phyloP scores from a whole-genome alignment of 2,329 filamentous ascomycete species.

The Cucurbitaria berberidis region DNA sequence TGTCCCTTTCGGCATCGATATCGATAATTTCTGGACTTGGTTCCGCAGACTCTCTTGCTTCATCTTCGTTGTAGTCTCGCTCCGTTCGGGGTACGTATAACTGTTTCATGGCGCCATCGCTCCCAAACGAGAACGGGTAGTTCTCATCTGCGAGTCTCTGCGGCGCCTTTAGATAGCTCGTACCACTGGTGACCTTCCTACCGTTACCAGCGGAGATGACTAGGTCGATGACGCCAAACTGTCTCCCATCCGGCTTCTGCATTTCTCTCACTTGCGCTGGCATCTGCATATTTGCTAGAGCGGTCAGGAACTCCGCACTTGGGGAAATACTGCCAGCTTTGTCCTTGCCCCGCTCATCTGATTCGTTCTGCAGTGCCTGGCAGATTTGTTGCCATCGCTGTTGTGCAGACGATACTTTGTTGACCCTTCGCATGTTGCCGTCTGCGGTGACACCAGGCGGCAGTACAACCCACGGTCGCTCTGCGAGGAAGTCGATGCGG shows the following conservation, averaged over 20 bases:
- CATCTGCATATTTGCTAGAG: constrained; percentile 47
- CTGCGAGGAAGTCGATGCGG: constrained; percentile 48
- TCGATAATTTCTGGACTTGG: neutral
- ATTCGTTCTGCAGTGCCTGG: constrained; percentile 42
- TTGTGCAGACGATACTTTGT: constrained; percentile 6
- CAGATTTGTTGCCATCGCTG: constrained; percentile 48
- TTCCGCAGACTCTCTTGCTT: neutral
- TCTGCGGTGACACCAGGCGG: constrained; percentile 33
- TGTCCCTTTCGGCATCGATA: constrained; percentile 14
- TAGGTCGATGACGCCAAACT: constrained; percentile 50
- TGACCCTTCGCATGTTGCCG: constrained; percentile 15
- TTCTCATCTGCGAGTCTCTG: constrained; percentile 26
- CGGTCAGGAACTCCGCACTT: constrained; percentile 48
- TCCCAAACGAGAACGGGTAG: neutral
- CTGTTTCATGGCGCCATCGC: neutral
- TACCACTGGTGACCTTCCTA: constrained; percentile 29
- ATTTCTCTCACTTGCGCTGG: constrained; percentile 42
- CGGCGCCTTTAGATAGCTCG: constrained; percentile 32
- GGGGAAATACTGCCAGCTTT: constrained; percentile 39
- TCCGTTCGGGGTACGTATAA: neutral
- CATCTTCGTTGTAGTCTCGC: neutral
- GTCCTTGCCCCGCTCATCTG: constrained; percentile 42
- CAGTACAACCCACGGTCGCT: constrained; percentile 54
- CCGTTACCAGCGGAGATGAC: constrained; percentile 40
- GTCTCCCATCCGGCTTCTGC: constrained; percentile 36